phyloP scores from a whole-genome alignment of 495 filamentous ascomycete genomes.

The Tuber indicum region DNA sequence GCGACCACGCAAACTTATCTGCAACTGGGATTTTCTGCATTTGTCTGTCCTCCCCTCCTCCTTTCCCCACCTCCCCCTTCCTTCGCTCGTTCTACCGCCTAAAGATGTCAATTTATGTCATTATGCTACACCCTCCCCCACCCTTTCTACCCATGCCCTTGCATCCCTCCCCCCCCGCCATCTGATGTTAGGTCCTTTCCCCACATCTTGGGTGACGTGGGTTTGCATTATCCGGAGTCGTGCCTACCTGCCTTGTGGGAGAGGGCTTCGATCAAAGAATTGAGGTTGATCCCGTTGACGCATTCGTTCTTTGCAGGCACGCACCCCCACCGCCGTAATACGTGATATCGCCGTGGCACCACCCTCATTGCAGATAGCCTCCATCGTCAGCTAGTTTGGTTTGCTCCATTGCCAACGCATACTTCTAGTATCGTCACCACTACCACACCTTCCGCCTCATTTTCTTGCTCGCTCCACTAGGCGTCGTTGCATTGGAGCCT shows the following conservation, averaged over 20 bases:
- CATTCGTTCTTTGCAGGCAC: neutral
- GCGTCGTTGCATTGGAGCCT: neutral
- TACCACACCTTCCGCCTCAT: neutral
- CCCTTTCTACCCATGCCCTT: neutral
- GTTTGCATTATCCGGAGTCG: slow-evolving; percentile 7
- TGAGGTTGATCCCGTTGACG: neutral
- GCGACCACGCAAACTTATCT: slow-evolving; percentile 36
- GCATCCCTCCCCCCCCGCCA: neutral
- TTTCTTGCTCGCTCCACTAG: slow-evolving; percentile 1
- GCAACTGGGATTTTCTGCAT: slow-evolving; percentile 8
- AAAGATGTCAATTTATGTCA: neutral
- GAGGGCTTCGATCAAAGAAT: neutral
- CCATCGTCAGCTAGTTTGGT: neutral
- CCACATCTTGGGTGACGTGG: slow-evolving; percentile 26
- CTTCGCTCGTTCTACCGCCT: neutral
- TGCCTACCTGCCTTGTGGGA: neutral
- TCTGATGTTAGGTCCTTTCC: neutral
- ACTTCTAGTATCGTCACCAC: neutral
- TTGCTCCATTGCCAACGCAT: slow-evolving; percentile 1
- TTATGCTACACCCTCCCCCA: neutral
- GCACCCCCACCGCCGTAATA: neutral
- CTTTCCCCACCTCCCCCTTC: neutral
- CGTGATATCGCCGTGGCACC: neutral
- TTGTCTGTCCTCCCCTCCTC: slow-evolving; percentile 3
- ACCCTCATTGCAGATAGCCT: neutral